Base-by-base conservation (phyloP, 208 protist species). In the Leishmania arabica region DNA sequence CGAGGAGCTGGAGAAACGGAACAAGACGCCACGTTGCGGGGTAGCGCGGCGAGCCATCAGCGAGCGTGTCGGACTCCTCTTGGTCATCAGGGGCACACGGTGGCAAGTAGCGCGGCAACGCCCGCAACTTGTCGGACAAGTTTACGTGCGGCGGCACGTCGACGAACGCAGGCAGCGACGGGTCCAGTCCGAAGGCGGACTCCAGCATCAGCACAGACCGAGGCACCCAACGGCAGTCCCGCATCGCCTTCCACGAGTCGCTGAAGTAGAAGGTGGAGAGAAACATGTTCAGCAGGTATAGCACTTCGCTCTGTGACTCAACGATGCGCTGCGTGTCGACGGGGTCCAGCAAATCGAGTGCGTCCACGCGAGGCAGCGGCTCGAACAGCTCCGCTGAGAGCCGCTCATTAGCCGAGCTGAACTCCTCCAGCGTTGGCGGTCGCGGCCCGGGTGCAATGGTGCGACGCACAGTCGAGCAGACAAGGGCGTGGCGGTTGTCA, bases 211-310 rank as follows among this genome's bases (percentile, higher is more conserved):
- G 70, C 77, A 87, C 89, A 11, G 89, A 89, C 13, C 86, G 87
- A 62, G 84, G 78, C 45, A 97, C 69, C 89, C 89, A 94, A 7
- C 86, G 58, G 74, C 86, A 90, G 53, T 90, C 86, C 45, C 81
- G 79, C 66, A 95, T 40, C 66, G 83, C 76, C 70, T 83, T 73
- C 91, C 92, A 97, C 54, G 90, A 88, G 27, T 93, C 89, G 45
- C 90, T 92, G 83, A 94, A 95, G 84, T 91, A 93, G 71, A 94
- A 95, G 42, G 90, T 95, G 34, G 88, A 93, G 45, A 97, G 83
- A 65, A 95, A 82, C 79, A 92, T 80, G 75, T 93, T 95, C n/a
- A 97, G 78, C 45, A 97, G 70, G 76, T 91, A 97, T 3, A 97
- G 81, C 68, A 94, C 78, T 85, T 97, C 94, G 84, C 94, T 95